Evolutionary conservation across 495 filamentous ascomycete species (phyloP), one percentile per base, ranked within the genome.

Genomic region (Halenospora varia): DNA sequence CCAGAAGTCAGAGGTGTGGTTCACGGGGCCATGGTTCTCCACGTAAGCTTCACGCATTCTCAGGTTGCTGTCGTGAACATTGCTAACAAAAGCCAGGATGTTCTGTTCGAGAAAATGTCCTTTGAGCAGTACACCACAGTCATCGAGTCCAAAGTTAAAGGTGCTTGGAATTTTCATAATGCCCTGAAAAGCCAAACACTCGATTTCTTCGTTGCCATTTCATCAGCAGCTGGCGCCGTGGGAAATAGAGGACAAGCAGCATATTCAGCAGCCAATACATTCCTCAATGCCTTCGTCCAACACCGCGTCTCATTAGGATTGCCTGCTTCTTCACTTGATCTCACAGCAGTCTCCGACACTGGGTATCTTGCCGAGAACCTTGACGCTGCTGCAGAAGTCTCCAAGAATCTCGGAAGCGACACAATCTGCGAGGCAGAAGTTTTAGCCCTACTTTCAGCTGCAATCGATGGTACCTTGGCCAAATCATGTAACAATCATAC

Each of bases 141-240:
- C 44, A 76, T 79, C 19, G 67, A 72, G 49, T 77, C 80, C 25
- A 86, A 85, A 65, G 78, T 85, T 1, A 64, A 76, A 22, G 82
- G 79, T 10, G 69, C 73, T 9, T 76, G 77, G 76, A 80, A 86
- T 64, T 69, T 88, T 48, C 84, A 88, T 65, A 65, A 79, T 39
- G 63, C 67, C 1, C 73, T 87, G 20, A 61, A 10, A 60, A 62
- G 25, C 26, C 62, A 3, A 69, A 11, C 41, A 17, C 77, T 88
- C 0, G 86, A 88, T 64, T 89, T 89, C 73, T 88, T 88, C 68
- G 69, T 88, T 22, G 75, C 76, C 39, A 76, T 88, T 29, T 85
- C 82, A 3, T 89, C 86, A 2, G 71, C 83, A 6, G 73, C 82
- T 13, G 82, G 79, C 35, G 71, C 79, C 6, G 72, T 87, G 25